phyloP scores from a whole-genome alignment of 768 basidiomycete genomes.

The Pleurotus djamor region DNA sequence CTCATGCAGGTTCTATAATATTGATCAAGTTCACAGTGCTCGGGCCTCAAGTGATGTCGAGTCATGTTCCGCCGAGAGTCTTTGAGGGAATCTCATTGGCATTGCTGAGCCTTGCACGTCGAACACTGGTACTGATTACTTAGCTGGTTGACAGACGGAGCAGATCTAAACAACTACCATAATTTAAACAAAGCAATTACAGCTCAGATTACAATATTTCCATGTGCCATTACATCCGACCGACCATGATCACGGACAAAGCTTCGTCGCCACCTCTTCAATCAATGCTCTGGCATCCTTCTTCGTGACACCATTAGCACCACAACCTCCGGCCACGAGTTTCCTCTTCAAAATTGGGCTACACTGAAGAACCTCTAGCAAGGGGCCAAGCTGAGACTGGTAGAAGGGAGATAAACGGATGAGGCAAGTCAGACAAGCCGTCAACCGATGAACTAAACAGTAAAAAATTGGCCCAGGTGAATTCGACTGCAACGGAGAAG shows the following conservation, averaged over 20 bases:
- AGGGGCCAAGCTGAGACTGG: conserved; percentile 44
- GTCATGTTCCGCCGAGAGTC: no score
- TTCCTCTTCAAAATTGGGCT: conserved; percentile 57
- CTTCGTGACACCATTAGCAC: conserved; percentile 52
- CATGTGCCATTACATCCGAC: background rate
- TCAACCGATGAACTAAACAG: conserved; percentile 74
- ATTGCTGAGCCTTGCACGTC: no score
- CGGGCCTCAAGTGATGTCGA: no score
- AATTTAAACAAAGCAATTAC: no score
- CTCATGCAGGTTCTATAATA: no score
- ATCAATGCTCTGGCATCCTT: conserved; percentile 66
- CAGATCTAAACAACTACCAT: no score
- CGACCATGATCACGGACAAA: conserved; percentile 30
- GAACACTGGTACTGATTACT: no score
- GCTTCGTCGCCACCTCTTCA: conserved; percentile 54
- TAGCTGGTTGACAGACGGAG: no score
- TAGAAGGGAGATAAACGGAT: conserved; percentile 74
- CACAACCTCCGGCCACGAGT: conserved; percentile 48
- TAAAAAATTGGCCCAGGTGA: background rate
- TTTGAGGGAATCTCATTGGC: no score
- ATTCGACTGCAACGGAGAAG: background rate
- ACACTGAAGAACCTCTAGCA: conserved; percentile 74
- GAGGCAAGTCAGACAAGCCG: conserved; percentile 75
- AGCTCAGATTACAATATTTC: no score
- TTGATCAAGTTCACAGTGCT: no score